Evolutionary conservation across 768 basidiomycete genomes (phyloP).

Genomic region (Paxillus rubicundulus): DNA sequence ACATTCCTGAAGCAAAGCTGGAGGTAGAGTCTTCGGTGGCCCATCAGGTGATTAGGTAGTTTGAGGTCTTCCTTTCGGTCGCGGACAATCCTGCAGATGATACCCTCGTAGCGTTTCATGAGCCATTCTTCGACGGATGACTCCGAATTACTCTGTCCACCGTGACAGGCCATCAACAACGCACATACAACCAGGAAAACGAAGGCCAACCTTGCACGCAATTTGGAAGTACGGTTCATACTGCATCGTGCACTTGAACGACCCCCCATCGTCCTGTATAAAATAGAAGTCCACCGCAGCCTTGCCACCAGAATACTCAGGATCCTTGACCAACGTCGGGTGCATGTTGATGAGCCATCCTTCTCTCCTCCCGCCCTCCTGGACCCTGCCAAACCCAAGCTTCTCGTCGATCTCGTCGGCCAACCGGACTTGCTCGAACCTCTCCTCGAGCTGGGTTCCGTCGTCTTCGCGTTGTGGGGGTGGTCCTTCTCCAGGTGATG

Average conservation of each 20-base stretch:
- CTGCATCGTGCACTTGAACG: conserved; percentile 91
- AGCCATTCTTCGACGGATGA: conserved; percentile 94
- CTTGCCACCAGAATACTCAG: conserved; percentile 79
- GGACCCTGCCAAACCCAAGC: conserved; percentile 79
- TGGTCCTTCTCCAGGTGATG: conserved; percentile 41
- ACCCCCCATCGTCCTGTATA: conserved; percentile 92
- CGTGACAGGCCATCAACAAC: conserved; percentile 2
- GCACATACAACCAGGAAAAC: not conserved
- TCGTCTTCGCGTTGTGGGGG: conserved; percentile 81
- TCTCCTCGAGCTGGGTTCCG: conserved; percentile 80
- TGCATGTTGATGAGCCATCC: conserved; percentile 99
- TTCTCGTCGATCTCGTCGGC: conserved; percentile 92
- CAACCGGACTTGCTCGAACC: conserved; percentile 75
- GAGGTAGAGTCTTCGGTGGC: conserved; percentile 86
- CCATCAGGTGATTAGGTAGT: conserved; percentile 94
- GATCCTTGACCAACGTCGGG: conserved; percentile 87
- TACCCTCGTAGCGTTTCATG: conserved; percentile 87
- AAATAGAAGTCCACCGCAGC: conserved; percentile 97
- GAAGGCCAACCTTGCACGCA: conserved; percentile 73
- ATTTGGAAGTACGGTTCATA: conserved; percentile 97
- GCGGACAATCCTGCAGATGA: conserved; percentile 74
- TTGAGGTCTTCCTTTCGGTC: conserved; percentile 92
- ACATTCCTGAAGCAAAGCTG: conserved; percentile 91
- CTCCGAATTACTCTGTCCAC: conserved; percentile 72
- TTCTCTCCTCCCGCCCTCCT: conserved; percentile 73